Percentiles rank a stretch among this genome's conserved stretches.
Evolutionary conservation across 2,329 filamentous ascomycete genomes (phyloP).

Genomic region (Tothia fuscella): DNA sequence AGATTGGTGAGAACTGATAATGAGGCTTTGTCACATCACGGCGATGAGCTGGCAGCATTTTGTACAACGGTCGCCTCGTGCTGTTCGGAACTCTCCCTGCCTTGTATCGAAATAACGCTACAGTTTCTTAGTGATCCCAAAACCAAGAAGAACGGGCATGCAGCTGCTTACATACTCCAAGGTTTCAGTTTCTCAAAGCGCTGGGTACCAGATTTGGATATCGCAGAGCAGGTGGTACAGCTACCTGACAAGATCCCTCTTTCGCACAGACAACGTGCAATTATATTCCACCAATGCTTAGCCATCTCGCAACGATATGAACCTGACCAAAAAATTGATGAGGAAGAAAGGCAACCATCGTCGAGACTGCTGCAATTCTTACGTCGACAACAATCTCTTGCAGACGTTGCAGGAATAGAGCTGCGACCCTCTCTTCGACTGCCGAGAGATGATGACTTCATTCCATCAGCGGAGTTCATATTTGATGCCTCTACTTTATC

Average conservation of each 20-base stretch:
- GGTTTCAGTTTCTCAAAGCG: not conserved
- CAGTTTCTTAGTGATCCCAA: not conserved
- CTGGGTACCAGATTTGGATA: not conserved
- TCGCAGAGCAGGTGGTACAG: not conserved
- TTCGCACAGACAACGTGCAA: not conserved
- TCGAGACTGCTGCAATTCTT: not conserved
- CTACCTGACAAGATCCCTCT: not conserved
- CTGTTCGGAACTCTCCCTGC: too few relatives aligned
- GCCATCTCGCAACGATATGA: not conserved
- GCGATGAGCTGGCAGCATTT: not conserved
- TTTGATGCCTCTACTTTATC: too few relatives aligned
- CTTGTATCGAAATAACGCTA: slow-evolving; percentile 1
- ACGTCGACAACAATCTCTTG: not conserved
- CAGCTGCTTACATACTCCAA: slow-evolving; percentile 2
- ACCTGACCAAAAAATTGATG: not conserved
- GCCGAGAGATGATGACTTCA: too few relatives aligned
- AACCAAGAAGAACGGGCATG: slow-evolving; percentile 2
- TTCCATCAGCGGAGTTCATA: too few relatives aligned
- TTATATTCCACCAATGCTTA: not conserved
- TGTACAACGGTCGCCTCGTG: not conserved
- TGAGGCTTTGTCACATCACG: not conserved
- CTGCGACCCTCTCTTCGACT: too few relatives aligned
- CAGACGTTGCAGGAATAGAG: too few relatives aligned
- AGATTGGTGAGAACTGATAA: not conserved
- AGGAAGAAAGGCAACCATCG: not conserved